Conservation (phyloP, 192 early-diverging fungal species). For the Lobosporangium transversale region DNA sequence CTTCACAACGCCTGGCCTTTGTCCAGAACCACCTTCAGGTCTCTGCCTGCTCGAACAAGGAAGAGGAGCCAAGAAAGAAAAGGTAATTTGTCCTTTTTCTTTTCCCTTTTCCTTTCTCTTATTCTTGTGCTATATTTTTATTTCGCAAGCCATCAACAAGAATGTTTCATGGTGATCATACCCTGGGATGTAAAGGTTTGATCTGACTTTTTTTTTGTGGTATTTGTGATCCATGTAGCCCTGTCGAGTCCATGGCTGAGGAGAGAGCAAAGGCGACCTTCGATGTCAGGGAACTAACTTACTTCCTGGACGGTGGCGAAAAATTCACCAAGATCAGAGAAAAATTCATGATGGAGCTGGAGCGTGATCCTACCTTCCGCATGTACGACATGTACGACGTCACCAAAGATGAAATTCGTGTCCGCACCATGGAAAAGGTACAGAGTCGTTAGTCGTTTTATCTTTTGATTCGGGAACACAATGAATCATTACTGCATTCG, state of each 20-base stretch:
- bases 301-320: constrained; percentile 83
- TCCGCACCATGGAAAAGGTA: constrained; percentile 88
- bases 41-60: constrained; percentile 21
- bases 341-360: constrained; percentile 84
- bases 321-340: constrained; percentile 70
- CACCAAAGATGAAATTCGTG: constrained; percentile 76
- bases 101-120: neutral
- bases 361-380: constrained; percentile 84
- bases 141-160: too few relatives aligned
- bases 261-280: constrained; percentile 82
- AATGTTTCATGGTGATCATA: neutral
- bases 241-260: constrained; percentile 62
- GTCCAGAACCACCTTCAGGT: constrained; percentile 43
- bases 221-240: neutral
- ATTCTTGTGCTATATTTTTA: too few relatives aligned
- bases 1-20: constrained; percentile 34
- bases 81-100: constrained; percentile 14
- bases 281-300: constrained; percentile 80
- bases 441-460: neutral
- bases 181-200: neutral
- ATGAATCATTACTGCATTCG: neutral
- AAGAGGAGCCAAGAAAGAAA: constrained; percentile 32
- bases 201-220: neutral
- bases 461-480: neutral
- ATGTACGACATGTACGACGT: constrained; percentile 85